Evolutionary conservation across 441 rosid species (phyloP).

Genomic region (Pelargonium myrrhifolium): DNA sequence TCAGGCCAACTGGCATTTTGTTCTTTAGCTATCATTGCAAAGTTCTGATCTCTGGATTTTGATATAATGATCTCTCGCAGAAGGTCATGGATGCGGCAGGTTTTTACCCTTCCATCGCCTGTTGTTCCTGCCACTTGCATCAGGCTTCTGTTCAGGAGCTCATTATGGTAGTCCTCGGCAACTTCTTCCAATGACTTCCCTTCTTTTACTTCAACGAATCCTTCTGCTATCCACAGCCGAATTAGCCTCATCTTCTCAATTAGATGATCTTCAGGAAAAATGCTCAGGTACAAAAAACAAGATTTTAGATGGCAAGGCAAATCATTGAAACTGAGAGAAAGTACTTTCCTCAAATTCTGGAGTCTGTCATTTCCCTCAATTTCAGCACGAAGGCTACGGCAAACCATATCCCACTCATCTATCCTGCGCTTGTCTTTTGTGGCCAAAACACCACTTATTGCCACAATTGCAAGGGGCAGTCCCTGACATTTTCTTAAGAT

Average conservation of each 20-base stretch:
- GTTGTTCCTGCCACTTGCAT: conserved; percentile 24
- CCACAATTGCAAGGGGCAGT: conserved; percentile 38
- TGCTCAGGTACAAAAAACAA: conserved; percentile 25
- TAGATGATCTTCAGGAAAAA: conserved; percentile 22
- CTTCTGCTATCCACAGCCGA: conserved; percentile 29
- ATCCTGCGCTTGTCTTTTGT: conserved; percentile 21
- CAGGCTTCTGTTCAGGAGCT: conserved; percentile 26
- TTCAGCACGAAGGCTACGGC: conserved; percentile 20
- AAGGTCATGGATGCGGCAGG: conserved; percentile 27
- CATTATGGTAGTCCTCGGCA: conserved; percentile 24
- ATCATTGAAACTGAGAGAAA: conserved; percentile 27
- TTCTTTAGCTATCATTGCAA: conserved; percentile 27
- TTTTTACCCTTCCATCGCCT: conserved; percentile 28
- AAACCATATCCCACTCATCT: conserved; percentile 25
- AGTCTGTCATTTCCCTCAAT: conserved; percentile 19
- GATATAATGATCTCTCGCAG: conserved; percentile 25
- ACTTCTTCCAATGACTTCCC: conserved; percentile 30
- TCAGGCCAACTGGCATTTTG: conserved; percentile 24
- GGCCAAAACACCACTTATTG: conserved; percentile 36
- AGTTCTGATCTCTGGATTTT: conserved; percentile 25
- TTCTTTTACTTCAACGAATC: conserved; percentile 21
- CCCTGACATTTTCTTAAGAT: conserved; percentile 33
- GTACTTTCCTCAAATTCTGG: conserved; percentile 21
- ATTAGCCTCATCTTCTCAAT: conserved; percentile 16
- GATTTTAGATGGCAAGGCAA: conserved; percentile 25